Conservation (phyloP, 1,139 yeast genomes). For the Kodamaea fungicola region DNA sequence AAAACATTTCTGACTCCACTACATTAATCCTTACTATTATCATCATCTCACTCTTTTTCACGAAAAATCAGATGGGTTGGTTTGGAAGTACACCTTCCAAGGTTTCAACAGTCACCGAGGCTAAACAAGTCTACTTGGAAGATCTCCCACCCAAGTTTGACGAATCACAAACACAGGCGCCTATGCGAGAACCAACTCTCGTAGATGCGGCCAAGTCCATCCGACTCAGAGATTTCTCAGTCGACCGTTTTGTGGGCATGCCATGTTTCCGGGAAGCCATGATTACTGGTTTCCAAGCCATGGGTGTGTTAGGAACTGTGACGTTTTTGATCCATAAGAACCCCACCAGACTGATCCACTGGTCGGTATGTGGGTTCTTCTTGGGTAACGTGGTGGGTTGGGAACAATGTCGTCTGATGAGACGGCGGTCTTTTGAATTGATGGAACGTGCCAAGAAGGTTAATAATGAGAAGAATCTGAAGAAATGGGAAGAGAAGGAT, state of each 20-base stretch:
- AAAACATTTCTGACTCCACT: no score
- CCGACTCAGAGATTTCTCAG: conserved; percentile 50
- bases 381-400: conserved; percentile 82
- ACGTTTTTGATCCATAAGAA: conserved; percentile 68
- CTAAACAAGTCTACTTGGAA: conserved; percentile 11
- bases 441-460: conserved; percentile 59
- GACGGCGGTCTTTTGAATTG: conserved; percentile 60
- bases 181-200: conserved; percentile 19
- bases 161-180: conserved; percentile 22
- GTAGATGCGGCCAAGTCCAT: conserved; percentile 31
- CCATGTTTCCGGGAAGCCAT: conserved; percentile 93
- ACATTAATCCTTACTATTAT: no score
- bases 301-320: conserved; percentile 74
- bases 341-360: conserved; percentile 61
- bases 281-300: conserved; percentile 80
- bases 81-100: conserved; percentile 21
- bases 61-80: conserved; percentile 19
- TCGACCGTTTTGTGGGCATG: conserved; percentile 54
- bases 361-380: conserved; percentile 81
- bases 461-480: conserved; percentile 35
- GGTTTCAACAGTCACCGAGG: conserved; percentile 17
- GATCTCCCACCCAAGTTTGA: conserved; percentile 48
- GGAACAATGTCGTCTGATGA: conserved; percentile 83
- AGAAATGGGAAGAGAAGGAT: conserved; percentile 23
- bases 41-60: no score